Evolutionary conservation across 129 eudicot species (phyloP).

Genomic region (Flaveria brownii): DNA sequence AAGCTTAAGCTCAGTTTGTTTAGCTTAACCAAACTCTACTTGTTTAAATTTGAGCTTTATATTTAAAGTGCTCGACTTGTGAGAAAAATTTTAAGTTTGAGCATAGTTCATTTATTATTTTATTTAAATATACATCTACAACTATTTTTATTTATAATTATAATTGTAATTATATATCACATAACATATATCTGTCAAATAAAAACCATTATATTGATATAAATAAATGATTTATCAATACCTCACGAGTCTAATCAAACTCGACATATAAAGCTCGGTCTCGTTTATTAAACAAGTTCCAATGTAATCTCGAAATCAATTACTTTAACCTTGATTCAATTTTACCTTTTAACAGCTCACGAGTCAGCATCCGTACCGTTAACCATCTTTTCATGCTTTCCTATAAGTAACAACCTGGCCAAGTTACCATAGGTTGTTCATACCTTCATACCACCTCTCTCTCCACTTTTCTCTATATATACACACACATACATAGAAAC

Average conservation of each 20-base stretch:
- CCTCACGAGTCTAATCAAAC: neutral
- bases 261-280: too few relatives aligned
- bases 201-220: too few relatives aligned
- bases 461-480: neutral
- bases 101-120: neutral
- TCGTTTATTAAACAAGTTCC: neutral
- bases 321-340: neutral
- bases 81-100: too few relatives aligned
- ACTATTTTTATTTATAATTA: too few relatives aligned
- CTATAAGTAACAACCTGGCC: constrained; percentile 20
- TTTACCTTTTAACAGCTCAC: too few relatives aligned
- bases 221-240: too few relatives aligned
- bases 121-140: too few relatives aligned
- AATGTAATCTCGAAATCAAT: too few relatives aligned
- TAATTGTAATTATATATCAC: too few relatives aligned
- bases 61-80: neutral
- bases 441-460: neutral
- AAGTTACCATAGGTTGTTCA: constrained; percentile 6
- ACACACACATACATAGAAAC: neutral
- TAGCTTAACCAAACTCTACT: neutral
- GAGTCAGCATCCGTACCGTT: neutral
- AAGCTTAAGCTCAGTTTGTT: neutral
- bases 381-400: neutral
- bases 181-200: too few relatives aligned
- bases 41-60: too few relatives aligned